Percentiles rank a stretch among this genome's conserved stretches.
phyloP scores from a whole-genome alignment of 345 rosid genomes.

The Populus nigra region DNA sequence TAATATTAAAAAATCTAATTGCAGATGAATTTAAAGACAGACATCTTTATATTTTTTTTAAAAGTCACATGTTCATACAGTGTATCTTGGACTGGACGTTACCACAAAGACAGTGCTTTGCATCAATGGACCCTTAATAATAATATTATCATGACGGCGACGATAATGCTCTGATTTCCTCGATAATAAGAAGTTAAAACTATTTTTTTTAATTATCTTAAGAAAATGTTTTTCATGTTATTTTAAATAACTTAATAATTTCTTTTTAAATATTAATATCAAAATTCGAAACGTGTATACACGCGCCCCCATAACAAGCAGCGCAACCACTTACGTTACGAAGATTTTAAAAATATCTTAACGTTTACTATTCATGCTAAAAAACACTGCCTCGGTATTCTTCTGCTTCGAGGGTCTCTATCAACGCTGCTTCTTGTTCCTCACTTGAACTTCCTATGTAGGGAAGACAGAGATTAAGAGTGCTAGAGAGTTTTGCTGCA shows the following conservation, averaged over 20 bases:
- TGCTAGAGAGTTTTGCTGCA: not conserved
- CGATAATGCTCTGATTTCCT: not conserved
- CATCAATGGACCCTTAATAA: not conserved
- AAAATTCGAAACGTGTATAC: too few relatives aligned
- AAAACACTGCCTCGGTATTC: not conserved
- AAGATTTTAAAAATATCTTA: not conserved
- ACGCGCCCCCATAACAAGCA: too few relatives aligned
- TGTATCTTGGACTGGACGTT: slow-evolving; percentile 33
- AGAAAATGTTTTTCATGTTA: too few relatives aligned
- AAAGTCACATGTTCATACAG: not conserved
- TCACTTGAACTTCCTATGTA: slow-evolving; percentile 5
- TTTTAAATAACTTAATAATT: too few relatives aligned
- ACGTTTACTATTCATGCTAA: not conserved
- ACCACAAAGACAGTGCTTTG: slow-evolving; percentile 24
- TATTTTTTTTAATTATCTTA: too few relatives aligned
- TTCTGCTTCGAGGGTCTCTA: slow-evolving; percentile 19
- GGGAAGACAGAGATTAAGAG: not conserved
- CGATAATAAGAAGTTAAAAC: too few relatives aligned
- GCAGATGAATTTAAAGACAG: too few relatives aligned
- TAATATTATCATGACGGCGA: not conserved
- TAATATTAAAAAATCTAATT: too few relatives aligned
- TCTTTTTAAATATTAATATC: too few relatives aligned
- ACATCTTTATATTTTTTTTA: too few relatives aligned
- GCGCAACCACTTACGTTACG: too few relatives aligned
- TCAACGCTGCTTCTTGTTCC: slow-evolving; percentile 37